Percentiles rank a stretch among this genome's conserved stretches.
phyloP scores from a whole-genome alignment of 495 filamentous ascomycete genomes.

The Podospora pseudopauciseta region DNA sequence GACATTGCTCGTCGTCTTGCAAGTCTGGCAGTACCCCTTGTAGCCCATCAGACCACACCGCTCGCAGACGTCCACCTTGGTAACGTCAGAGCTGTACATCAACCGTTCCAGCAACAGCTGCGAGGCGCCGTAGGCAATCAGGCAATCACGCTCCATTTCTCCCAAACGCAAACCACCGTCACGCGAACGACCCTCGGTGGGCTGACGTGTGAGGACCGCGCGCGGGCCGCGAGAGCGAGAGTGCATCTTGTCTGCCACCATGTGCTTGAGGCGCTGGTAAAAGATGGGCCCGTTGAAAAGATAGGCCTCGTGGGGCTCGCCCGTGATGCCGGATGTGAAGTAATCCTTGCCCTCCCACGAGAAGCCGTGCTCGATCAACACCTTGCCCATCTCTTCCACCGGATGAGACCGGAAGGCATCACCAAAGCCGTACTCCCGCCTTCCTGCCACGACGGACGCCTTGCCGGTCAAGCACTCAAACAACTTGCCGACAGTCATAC shows the following conservation, averaged over 20 bases:
- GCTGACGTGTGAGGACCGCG: slow-evolving; percentile 90
- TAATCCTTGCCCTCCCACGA: slow-evolving; percentile 95
- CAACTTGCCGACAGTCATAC: slow-evolving; percentile 99
- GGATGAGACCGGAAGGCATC: slow-evolving; percentile 94
- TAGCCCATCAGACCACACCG: slow-evolving; percentile 92
- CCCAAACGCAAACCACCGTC: slow-evolving; percentile 91
- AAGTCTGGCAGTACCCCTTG: slow-evolving; percentile 86
- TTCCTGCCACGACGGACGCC: slow-evolving; percentile 78
- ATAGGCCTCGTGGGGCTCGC: slow-evolving; percentile 87
- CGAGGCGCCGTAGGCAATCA: slow-evolving; percentile 92
- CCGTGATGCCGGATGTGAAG: slow-evolving; percentile 91
- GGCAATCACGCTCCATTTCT: slow-evolving; percentile 98
- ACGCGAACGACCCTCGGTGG: slow-evolving; percentile 89
- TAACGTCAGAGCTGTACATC: slow-evolving; percentile 88
- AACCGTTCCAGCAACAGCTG: slow-evolving; percentile 90
- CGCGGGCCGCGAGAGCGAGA: slow-evolving; percentile 84
- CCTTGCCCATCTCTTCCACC: slow-evolving; percentile 82
- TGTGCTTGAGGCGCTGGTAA: slow-evolving; percentile 99
- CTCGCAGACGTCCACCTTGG: slow-evolving; percentile 89
- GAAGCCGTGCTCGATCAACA: slow-evolving; percentile 83
- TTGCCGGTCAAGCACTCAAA: slow-evolving; percentile 94
- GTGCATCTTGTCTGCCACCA: slow-evolving; percentile 99
- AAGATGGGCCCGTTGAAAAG: slow-evolving; percentile 99
- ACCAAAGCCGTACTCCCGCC: slow-evolving; percentile 72
- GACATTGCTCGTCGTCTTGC: slow-evolving; percentile 73